These are phyloP conservation scores for Pleurotus ostreatus DNA, from an alignment of 768 basidiomycete species.

Conservation along the genomic window DNA sequence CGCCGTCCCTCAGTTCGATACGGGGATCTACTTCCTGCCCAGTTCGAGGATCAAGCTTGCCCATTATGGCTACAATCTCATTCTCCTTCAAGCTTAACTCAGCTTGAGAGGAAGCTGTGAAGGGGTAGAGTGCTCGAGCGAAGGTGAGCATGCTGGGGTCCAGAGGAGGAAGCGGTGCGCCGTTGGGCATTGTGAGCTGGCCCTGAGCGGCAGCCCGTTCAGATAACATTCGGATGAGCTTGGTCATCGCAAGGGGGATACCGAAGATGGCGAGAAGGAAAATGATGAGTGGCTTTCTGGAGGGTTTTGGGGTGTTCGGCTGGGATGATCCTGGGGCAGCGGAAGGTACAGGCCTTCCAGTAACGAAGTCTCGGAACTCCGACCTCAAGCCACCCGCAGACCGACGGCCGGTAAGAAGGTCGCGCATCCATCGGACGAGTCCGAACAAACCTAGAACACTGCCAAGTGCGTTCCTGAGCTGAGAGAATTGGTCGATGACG, in stretches of 20 bases:
- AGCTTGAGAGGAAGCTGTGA: slow-evolving; percentile 59
- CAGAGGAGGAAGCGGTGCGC: slow-evolving; percentile 44
- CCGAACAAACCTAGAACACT: slow-evolving; percentile 93
- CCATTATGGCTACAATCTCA: slow-evolving; percentile 91
- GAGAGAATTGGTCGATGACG: slow-evolving; percentile 92
- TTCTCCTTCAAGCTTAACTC: slow-evolving; percentile 83
- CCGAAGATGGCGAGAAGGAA: slow-evolving; percentile 95
- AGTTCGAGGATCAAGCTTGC: slow-evolving; percentile 67
- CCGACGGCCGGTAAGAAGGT: slow-evolving; percentile 44
- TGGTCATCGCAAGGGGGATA: slow-evolving; percentile 89
- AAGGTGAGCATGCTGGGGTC: slow-evolving; percentile 83
- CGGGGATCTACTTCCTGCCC: slow-evolving; percentile 67
- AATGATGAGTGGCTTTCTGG: slow-evolving; percentile 86
- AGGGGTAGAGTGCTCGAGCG: slow-evolving; percentile 77
- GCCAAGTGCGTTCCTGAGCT: slow-evolving; percentile 87
- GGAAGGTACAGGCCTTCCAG: slow-evolving; percentile 50
- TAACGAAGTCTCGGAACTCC: slow-evolving; percentile 77
- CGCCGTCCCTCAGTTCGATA: slow-evolving; percentile 43
- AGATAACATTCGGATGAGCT: slow-evolving; percentile 74
- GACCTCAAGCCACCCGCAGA: slow-evolving; percentile 35
- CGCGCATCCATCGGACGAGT: slow-evolving; percentile 80
- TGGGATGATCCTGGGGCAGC: slow-evolving; percentile 28
- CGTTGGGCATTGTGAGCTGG: slow-evolving; percentile 27
- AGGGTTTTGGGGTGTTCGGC: slow-evolving; percentile 53
- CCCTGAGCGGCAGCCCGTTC: slow-evolving; percentile 48